These are phyloP conservation scores for Aspergillus pseudoterreus DNA, from an alignment of 2,329 filamentous ascomycete species.

Conservation along the genomic window DNA sequence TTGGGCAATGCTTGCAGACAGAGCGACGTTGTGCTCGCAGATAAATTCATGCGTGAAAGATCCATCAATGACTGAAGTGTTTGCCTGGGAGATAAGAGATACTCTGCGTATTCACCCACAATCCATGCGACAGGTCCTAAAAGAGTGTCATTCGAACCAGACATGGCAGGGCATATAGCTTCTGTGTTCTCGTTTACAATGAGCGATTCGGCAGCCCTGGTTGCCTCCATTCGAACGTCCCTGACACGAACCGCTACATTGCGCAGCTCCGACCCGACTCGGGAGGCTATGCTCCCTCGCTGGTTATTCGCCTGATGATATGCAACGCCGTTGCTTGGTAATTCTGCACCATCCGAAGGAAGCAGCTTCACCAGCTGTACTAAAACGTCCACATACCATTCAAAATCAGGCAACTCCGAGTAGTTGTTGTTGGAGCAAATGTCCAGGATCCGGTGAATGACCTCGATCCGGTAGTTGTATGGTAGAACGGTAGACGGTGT, in stretches of 20 bases:
- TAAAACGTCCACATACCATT: constrained; percentile 93
- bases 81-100: constrained; percentile 66
- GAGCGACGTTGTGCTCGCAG: constrained; percentile 67
- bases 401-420: constrained; percentile 80
- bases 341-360: constrained; percentile 27
- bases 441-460: constrained; percentile 75
- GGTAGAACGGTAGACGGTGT: constrained; percentile 49
- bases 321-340: constrained; percentile 13
- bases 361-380: constrained; percentile 74
- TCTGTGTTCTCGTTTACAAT: constrained; percentile 59
- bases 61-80: constrained; percentile 73
- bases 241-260: constrained; percentile 91
- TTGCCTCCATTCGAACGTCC: constrained; percentile 74
- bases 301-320: constrained; percentile 11
- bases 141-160: constrained; percentile 56
- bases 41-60: constrained; percentile 53
- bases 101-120: constrained; percentile 79
- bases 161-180: constrained; percentile 53
- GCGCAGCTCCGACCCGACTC: constrained; percentile 78
- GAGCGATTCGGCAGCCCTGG: constrained; percentile 73
- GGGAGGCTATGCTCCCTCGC: constrained; percentile 25
- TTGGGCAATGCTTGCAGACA: constrained; percentile 84
- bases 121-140: constrained; percentile 79
- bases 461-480: constrained; percentile 78
- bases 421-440: constrained; percentile 93